Evolutionary conservation across 78 protist genomes (phyloP).

Genomic region (Dictyostelium purpureum): DNA sequence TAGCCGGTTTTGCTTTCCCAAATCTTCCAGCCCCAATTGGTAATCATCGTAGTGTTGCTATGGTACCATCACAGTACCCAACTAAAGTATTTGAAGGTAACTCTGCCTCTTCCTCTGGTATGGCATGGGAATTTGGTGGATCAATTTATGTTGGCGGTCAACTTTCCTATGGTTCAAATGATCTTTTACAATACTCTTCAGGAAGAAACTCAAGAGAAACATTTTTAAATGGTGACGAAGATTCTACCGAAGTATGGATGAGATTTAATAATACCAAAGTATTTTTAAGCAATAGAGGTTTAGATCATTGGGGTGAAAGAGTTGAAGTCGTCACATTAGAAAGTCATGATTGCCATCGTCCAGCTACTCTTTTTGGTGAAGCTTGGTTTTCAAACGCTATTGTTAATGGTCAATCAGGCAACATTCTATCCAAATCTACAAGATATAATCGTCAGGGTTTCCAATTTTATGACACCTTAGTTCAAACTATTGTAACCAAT

Average conservation of each 20-base stretch:
- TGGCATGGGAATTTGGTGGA: constrained; percentile 47
- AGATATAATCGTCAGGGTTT: constrained; percentile 69
- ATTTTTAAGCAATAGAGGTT: constrained; percentile 9
- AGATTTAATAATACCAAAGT: constrained; percentile 44
- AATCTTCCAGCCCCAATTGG: constrained; percentile 65
- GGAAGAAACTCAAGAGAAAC: constrained; percentile 56
- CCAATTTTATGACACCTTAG: constrained; percentile 85
- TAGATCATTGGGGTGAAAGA: constrained; percentile 59
- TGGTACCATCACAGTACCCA: constrained; percentile 62
- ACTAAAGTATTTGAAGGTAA: constrained; percentile 83
- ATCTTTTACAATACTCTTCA: not conserved
- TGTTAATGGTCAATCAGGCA: constrained; percentile 53
- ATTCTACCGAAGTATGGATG: constrained; percentile 28
- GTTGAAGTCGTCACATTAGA: constrained; percentile 37
- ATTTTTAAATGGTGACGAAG: not conserved
- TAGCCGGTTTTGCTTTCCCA: constrained; percentile 84
- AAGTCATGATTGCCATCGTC: constrained; percentile 4
- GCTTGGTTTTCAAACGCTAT: constrained; percentile 28
- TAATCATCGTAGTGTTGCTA: not conserved
- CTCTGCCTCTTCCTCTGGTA: constrained; percentile 78
- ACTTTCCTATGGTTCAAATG: not conserved
- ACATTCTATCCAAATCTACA: not conserved
- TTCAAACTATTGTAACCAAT: constrained; percentile 62
- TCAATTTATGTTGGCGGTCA: constrained; percentile 81
- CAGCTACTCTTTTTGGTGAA: constrained; percentile 47